These are phyloP conservation scores for Fusarium odoratissimum DNA, from an alignment of 2,329 filamentous ascomycete species.

Conservation along the genomic window DNA sequence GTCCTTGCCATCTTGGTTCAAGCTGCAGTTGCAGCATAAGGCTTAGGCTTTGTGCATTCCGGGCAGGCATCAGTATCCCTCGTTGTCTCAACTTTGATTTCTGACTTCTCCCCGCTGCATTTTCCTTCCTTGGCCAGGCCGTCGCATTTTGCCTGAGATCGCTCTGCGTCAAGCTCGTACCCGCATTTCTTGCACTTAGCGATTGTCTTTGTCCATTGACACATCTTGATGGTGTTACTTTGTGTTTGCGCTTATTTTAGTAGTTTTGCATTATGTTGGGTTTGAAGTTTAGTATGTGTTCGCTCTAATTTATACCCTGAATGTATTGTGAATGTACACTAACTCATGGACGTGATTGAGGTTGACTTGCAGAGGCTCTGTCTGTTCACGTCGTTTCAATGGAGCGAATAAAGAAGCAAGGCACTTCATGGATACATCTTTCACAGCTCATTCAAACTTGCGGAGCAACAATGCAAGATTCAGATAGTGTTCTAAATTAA, in stretches of 20 bases:
- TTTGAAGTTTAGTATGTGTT: too few relatives aligned
- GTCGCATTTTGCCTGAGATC: neutral
- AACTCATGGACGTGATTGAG: neutral
- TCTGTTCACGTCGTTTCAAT: too few relatives aligned
- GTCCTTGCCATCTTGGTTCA: neutral
- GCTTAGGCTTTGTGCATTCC: neutral
- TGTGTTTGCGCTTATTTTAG: too few relatives aligned
- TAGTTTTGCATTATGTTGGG: too few relatives aligned
- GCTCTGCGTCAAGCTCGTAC: neutral
- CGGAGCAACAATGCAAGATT: too few relatives aligned
- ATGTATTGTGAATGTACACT: neutral
- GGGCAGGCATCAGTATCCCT: neutral
- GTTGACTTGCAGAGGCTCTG: too few relatives aligned
- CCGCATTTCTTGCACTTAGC: neutral
- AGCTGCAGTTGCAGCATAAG: neutral
- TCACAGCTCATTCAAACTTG: too few relatives aligned
- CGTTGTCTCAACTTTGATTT: rapidly evolving
- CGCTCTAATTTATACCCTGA: neutral
- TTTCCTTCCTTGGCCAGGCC: neutral
- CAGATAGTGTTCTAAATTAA: too few relatives aligned
- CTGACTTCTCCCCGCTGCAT: neutral
- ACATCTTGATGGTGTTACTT: too few relatives aligned
- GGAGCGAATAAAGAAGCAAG: too few relatives aligned
- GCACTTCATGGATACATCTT: too few relatives aligned
- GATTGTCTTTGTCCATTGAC: neutral